Evolutionary conservation across 2,329 filamentous ascomycete genomes (phyloP), one percentile per base, ranked within the genome.

Genomic region (Aspergillus sp.): DNA sequence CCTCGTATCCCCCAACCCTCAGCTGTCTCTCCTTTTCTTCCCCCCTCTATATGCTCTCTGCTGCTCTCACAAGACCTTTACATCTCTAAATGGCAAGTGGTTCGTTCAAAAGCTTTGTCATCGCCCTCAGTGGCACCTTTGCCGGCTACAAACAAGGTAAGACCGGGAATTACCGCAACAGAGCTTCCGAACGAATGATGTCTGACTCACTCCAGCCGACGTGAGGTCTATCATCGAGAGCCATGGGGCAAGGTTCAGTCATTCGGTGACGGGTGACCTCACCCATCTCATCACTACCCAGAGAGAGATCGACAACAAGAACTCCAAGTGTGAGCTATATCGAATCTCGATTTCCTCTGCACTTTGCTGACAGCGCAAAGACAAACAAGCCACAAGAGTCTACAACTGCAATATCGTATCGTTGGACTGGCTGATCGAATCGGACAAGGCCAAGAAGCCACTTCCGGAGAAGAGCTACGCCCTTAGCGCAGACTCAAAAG

Each of bases 101-200:
- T 30, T 30, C 56, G 13, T 68, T 73, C 42, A 67, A 68, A 44
- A 57, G 63, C 0, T 47, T 63, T 7, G 56, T 72, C 5, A 73
- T 89, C 42, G 80, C 79, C 19, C 65, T 87, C 22, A 85, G 82
- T 51, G 86, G 86, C 54, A 80, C 79, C 4, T 85, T 89, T 58
- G 70, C 78, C 1, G 73, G 75, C 5, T 68, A 75, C 22, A 80
- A 76, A 3, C 84, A 88, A 58, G 65, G 73, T 74, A 60, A 57
- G 30, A 22, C 30, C 20, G 16, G 17, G 24, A 36, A 54, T 47
- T 16, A 49, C 35, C 36, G 26, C 33, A 46, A 22, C 17, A 26
- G 36, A 11, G 14, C 42, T 44, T 35, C 17, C 35, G 2, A 20
- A 46, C n/a, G 36, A n/a, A 30, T 30, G 48, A 19, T 30, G 16